phyloP scores from a whole-genome alignment of 306 rosid species.

The Astragalus glycyphyllos region DNA sequence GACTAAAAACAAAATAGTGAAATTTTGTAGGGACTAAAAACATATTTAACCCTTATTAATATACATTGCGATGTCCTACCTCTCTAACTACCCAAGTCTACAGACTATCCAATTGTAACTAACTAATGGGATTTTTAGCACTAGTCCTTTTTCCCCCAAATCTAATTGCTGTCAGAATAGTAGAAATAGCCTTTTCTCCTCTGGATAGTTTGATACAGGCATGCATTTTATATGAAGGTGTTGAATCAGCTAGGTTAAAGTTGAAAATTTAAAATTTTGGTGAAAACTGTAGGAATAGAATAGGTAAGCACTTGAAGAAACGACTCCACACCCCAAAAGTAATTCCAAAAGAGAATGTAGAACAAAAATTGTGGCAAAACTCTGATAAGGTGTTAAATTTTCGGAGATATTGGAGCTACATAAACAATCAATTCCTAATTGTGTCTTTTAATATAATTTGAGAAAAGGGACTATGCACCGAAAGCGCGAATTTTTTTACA shows the following conservation, averaged over 20 bases:
- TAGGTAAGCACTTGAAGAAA: background rate
- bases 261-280: background rate
- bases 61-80: background rate
- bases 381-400: slow-evolving; percentile 6
- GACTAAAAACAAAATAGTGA: too few relatives aligned
- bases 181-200: background rate
- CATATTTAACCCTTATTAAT: too few relatives aligned
- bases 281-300: background rate
- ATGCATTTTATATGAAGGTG: slow-evolving; percentile 28
- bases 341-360: background rate
- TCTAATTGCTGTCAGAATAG: background rate
- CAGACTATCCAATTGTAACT: background rate
- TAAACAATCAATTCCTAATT: background rate
- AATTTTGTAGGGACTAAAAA: too few relatives aligned
- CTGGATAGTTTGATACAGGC: background rate
- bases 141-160: slow-evolving; percentile 16
- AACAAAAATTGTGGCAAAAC: background rate
- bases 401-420: background rate
- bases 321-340: background rate
- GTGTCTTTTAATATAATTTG: slow-evolving; percentile 32
- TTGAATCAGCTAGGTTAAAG: slow-evolving; percentile 2
- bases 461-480: too few relatives aligned
- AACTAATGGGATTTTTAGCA: background rate
- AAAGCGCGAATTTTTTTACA: too few relatives aligned
- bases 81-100: background rate